Conservation (phyloP, 495 filamentous ascomycete species). For the Chaetomium cochliodes region DNA sequence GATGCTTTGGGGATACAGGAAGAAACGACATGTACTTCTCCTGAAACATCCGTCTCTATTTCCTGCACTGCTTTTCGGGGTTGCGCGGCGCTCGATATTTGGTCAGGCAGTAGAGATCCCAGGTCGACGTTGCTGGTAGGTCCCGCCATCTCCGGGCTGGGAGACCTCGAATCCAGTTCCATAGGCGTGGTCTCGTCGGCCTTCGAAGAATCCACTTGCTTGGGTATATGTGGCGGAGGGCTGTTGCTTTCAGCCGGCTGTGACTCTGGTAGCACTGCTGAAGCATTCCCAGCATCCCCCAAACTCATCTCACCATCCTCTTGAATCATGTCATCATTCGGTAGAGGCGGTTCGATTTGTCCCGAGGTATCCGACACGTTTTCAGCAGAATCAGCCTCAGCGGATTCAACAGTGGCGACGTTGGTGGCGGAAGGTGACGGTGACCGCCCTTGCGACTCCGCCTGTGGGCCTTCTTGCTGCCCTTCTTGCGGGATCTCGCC, state of each 20-base stretch:
- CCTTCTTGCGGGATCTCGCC: conserved; percentile 10
- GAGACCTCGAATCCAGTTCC: conserved; percentile 32
- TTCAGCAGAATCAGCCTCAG: neutral
- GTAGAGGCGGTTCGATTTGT: neutral
- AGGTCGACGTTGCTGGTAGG: conserved; percentile 2
- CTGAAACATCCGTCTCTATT: conserved; percentile 26
- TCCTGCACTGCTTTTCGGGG: conserved; percentile 33
- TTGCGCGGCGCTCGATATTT: conserved; percentile 32
- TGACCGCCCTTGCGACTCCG: no score
- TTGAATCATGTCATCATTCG: neutral
- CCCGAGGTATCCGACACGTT: neutral
- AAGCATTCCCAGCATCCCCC: neutral
- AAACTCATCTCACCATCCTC: neutral
- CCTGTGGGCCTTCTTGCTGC: neutral
- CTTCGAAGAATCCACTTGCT: conserved; percentile 4
- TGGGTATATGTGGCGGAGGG: neutral
- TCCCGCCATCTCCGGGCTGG: conserved; percentile 18
- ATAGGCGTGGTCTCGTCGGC: conserved; percentile 31
- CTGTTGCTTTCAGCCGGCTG: neutral
- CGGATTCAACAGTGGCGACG: neutral
- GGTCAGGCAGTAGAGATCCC: conserved; percentile 22
- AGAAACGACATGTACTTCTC: conserved; percentile 43
- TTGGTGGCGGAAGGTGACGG: no score
- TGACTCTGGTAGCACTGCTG: neutral
- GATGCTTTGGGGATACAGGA: neutral